phyloP scores from a whole-genome alignment of 768 basidiomycete genomes.

The Psilocybe azurescens region DNA sequence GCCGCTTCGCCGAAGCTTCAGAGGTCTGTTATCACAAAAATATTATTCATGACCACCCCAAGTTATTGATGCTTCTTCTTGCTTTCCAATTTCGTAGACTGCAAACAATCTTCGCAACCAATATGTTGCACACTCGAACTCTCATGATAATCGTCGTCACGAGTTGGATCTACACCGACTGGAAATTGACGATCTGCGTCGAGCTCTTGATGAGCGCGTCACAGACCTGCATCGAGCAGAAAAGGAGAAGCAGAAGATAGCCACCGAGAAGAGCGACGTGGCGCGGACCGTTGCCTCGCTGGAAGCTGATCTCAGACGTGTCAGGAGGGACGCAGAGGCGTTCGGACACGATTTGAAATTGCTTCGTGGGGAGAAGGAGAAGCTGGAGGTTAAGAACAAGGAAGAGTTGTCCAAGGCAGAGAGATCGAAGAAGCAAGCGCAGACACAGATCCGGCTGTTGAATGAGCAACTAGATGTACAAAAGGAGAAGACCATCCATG shows the following conservation, averaged over 20 bases:
- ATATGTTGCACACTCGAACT: conserved; percentile 61
- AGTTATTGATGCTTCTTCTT: too few species aligned
- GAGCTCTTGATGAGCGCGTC: conserved; percentile 63
- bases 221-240: conserved; percentile 67
- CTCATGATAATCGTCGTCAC: conserved; percentile 74
- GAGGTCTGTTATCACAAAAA: conserved; percentile 55
- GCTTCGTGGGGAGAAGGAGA: conserved; percentile 71
- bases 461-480: conserved; percentile 69
- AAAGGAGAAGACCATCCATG: conserved; percentile 49
- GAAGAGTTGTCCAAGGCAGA: conserved; percentile 64
- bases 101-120: conserved; percentile 57
- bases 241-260: conserved; percentile 66
- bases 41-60: conserved; percentile 25
- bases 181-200: conserved; percentile 81
- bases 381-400: conserved; percentile 55
- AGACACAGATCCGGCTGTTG: conserved; percentile 67
- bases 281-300: conserved; percentile 67
- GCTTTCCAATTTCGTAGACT: conserved; percentile 38
- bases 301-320: conserved; percentile 76
- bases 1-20: conserved; percentile 64
- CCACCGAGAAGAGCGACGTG: conserved; percentile 68
- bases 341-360: conserved; percentile 80
- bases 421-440: conserved; percentile 68
- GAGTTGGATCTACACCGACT: conserved; percentile 73
- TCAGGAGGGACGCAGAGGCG: conserved; percentile 75